phyloP scores from a whole-genome alignment of 2,329 filamentous ascomycete genomes.

The Clarireedia hainanense region DNA sequence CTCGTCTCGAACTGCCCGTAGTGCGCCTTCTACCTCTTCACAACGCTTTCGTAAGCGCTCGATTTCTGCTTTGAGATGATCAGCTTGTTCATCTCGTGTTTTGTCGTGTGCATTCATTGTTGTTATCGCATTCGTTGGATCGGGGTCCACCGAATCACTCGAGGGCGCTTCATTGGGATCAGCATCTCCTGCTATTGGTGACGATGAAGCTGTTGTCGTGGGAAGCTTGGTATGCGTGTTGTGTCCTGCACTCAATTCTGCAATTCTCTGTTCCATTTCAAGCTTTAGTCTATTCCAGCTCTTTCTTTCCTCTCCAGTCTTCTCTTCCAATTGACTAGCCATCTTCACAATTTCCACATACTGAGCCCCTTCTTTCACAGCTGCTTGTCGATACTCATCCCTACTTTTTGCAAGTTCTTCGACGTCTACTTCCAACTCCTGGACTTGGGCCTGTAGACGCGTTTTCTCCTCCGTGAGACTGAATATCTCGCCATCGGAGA shows the following conservation, averaged over 20 bases:
- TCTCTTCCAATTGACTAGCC: slow-evolving; percentile 26
- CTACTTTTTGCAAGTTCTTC: slow-evolving; percentile 40
- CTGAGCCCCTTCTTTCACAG: slow-evolving; percentile 27
- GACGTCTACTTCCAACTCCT: slow-evolving; percentile 39
- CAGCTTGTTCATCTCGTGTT: slow-evolving; percentile 8
- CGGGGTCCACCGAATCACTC: slow-evolving; percentile 10
- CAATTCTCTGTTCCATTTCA: slow-evolving; percentile 26
- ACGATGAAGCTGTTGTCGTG: not conserved
- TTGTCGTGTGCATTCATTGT: not conserved
- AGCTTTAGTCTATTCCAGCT: slow-evolving; percentile 21
- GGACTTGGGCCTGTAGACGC: slow-evolving; percentile 38
- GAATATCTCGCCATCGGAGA: slow-evolving; percentile 44
- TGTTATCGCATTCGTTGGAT: slow-evolving; percentile 6
- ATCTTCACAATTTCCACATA: slow-evolving; percentile 30
- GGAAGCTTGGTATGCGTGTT: not conserved
- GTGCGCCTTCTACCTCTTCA: slow-evolving; percentile 19
- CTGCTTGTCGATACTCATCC: slow-evolving; percentile 34
- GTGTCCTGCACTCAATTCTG: slow-evolving; percentile 13
- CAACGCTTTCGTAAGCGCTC: slow-evolving; percentile 21
- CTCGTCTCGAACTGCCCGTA: slow-evolving; percentile 22
- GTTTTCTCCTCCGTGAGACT: slow-evolving; percentile 42
- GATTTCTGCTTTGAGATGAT: slow-evolving; percentile 22
- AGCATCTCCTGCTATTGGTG: not conserved
- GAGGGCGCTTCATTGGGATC: not conserved
- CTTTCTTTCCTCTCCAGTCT: slow-evolving; percentile 24